Base-by-base conservation (phyloP, 2,329 filamentous ascomycete species). In the Aspergillus nomiae region DNA sequence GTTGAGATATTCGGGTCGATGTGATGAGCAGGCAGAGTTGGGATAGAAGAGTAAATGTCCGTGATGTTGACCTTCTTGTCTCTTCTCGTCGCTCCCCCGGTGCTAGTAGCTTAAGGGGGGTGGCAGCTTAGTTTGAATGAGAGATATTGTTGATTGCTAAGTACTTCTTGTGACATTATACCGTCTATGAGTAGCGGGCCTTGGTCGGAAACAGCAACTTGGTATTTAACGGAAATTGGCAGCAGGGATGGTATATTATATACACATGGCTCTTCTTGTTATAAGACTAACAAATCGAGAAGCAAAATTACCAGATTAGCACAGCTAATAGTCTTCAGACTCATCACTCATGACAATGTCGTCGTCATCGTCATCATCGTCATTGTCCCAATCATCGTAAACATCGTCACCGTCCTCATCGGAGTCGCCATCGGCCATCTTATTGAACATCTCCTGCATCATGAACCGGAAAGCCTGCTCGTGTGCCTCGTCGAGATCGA, bases 361-460 rank as follows among this genome's bases (percentile, higher is more conserved):
- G 6, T 48, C 48, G 10, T 54, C 24, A 30, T 68, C 28, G 24
- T 28, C 26, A 21, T 60, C 61, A n/a, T 58, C 62, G 0, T 63
- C 58, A 51, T 65, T 58, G 12, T 50, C 56, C 41, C 43, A 57
- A 19, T 55, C 63, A 21, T 60, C 60, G 21, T 60, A 57, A 2
- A 59, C 60, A 26, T 59, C 60, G 1, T 64, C 62, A 46, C 56
- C 50, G 16, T 56, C 57, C 3, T 55, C 57, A 12, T 62, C 56
- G 24, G 50, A 58, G 14, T 60, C 60, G 2, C 53, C 64, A 21
- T 59, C 34, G 10, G 58, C 45, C 64, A 65, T 65, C 50, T 60
- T 46, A 21, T 61, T 36, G 24, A 59, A 65, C 59, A 65, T 57
- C 56, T 64, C 61, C 26, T 46, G 41, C 24, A 65, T 43, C 56